Conservation (phyloP, 1,284 basidiomycete species). For the Microbotryomycetes sp. region DNA sequence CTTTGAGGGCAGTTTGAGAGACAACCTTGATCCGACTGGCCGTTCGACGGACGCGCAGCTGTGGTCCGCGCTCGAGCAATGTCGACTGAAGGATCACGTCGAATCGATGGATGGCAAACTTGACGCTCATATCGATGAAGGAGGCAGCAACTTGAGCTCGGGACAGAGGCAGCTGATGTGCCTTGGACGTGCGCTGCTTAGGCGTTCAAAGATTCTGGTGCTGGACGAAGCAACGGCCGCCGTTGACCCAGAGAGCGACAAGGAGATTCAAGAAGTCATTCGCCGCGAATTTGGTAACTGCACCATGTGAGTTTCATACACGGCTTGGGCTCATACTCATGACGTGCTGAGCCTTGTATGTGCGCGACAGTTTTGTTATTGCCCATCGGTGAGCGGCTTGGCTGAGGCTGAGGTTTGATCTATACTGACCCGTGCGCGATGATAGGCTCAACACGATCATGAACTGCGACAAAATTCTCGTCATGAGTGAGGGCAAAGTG, state of each 20-base stretch:
- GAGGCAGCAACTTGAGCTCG: conserved; percentile 57
- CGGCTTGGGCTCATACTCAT: not conserved
- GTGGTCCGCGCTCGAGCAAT: conserved; percentile 24
- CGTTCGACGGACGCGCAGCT: conserved; percentile 18
- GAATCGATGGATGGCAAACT: conserved; percentile 31
- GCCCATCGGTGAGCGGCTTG: conserved; percentile 21
- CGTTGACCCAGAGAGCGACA: conserved; percentile 29
- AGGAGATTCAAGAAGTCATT: conserved; percentile 34
- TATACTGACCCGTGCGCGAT: too few species aligned
- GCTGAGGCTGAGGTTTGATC: too few species aligned
- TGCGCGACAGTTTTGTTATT: conserved; percentile 13
- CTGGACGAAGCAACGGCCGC: conserved; percentile 57
- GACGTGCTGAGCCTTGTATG: not conserved
- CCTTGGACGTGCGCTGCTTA: conserved; percentile 68
- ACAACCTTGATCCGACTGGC: conserved; percentile 40
- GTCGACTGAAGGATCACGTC: conserved; percentile 24
- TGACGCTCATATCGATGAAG: conserved; percentile 32
- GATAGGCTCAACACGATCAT: conserved; percentile 17
- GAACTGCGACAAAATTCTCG: conserved; percentile 44
- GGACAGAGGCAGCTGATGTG: conserved; percentile 81
- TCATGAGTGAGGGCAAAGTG: conserved; percentile 35
- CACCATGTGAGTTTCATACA: conserved; percentile 16
- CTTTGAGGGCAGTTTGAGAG: conserved; percentile 37
- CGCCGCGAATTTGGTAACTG: conserved; percentile 21
- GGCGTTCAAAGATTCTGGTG: conserved; percentile 70